A percentile compares a stretch with the other conserved stretches of the same genome.
Conservation (phyloP, 140 eudicot species). For the Anethum foeniculum region DNA sequence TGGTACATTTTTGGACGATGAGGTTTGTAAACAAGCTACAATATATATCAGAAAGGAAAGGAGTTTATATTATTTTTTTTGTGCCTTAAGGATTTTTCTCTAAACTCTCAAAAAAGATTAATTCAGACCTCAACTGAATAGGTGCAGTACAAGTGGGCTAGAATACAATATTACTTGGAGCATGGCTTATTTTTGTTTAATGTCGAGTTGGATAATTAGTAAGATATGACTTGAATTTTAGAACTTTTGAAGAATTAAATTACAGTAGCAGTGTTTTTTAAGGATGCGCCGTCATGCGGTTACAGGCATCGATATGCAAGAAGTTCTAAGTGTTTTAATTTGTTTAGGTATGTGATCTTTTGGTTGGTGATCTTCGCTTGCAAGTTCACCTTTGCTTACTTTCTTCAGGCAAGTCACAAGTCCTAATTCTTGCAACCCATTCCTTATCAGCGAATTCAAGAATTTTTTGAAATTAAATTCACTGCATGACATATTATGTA, state of each 20-base stretch:
- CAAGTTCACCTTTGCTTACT: constrained; percentile 89
- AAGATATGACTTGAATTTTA: no score
- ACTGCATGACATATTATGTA: constrained; percentile 10
- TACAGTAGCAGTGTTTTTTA: not conserved
- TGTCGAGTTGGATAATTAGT: not conserved
- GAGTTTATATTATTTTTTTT: not conserved
- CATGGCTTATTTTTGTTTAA: not conserved
- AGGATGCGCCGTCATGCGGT: not conserved
- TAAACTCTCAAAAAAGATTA: not conserved
- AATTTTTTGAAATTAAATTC: constrained; percentile 8
- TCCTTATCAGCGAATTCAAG: constrained; percentile 5
- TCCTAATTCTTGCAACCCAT: not conserved
- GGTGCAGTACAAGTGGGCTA: not conserved
- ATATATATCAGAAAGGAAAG: not conserved
- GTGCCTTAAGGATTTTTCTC: not conserved
- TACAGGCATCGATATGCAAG: not conserved
- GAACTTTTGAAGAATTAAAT: not conserved
- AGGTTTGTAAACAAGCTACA: not conserved
- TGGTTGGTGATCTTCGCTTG: constrained; percentile 90
- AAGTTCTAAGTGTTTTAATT: constrained; percentile 9
- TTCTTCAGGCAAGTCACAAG: constrained; percentile 74
- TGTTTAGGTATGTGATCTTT: constrained; percentile 68
- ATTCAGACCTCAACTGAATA: not conserved
- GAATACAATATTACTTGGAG: not conserved
- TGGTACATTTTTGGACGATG: no score